Base-by-base conservation (phyloP, 768 basidiomycete genomes). In the Boletus subparvulus region DNA sequence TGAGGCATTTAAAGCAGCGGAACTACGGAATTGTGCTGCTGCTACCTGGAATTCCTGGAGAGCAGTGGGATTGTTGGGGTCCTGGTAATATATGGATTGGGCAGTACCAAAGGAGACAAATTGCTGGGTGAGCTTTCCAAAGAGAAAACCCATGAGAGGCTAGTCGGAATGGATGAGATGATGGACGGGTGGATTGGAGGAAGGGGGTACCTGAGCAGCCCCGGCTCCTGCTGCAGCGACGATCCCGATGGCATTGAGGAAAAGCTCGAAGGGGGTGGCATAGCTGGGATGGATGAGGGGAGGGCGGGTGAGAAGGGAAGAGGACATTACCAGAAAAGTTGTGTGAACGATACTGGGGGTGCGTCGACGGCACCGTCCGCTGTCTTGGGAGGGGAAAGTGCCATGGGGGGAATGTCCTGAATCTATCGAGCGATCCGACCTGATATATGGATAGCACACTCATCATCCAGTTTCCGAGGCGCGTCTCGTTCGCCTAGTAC, bases 141-240 rank as follows among this genome's bases (percentile, higher is more conserved):
- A 96, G 40, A 97, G 79, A 52, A 97, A 74, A 61, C 84, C 84
- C 88, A 92, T 89, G 43, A 90, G 75, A 6, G 88, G 88, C 85
- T 89, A 54, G 7, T 44, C 14, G 21, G 35, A 21, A 13, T 3
- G 42, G 2, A 24, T 59, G 43, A 63, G 60, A n/a, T 1, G 19
- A 39, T 3, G 19, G 19, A 41, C 7, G 44, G 44, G 46, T 41
- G 30, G 10, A 36, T 24, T 32, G 28, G 44, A 24, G 53, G 39
- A 51, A 48, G 11, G 50, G 14, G 24, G 65, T 58, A 90, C 89
- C 78, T 93, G 90, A 30, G 92, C 84, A 24, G 91, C 86, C 24
- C 94, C 94, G 21, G 88, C 86, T 0, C 78, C 86, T n/a, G 78
- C 81, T 0, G 94, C 90, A 10, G 83, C 80, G 10, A 91, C 63